Percentiles rank a stretch among this genome's conserved stretches.
phyloP scores from a whole-genome alignment of 192 early-diverging fungal species.

The Chytriomyces sp. region DNA sequence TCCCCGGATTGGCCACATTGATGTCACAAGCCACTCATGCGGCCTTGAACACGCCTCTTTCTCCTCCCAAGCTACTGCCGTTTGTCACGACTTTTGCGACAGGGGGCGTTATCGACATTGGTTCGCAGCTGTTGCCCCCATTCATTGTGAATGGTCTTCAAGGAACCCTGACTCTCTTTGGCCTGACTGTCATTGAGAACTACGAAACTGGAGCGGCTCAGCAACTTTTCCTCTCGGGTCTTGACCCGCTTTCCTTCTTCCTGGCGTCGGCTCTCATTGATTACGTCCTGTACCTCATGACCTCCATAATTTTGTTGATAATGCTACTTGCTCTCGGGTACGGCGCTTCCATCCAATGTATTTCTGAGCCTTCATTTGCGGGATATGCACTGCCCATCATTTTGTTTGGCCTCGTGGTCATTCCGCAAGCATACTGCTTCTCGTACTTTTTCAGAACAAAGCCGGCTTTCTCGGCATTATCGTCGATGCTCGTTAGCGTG shows the following conservation, averaged over 20 bases:
- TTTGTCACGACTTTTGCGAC: neutral
- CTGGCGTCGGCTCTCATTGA: slow-evolving; percentile 5
- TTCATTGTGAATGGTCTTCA: slow-evolving; percentile 8
- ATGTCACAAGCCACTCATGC: neutral
- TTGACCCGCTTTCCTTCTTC: slow-evolving; percentile 1
- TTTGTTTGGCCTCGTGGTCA: slow-evolving; percentile 11
- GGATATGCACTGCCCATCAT: slow-evolving; percentile 8
- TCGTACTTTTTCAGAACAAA: neutral
- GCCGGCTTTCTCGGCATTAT: neutral
- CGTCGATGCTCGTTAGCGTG: neutral
- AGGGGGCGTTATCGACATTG: slow-evolving; percentile 1
- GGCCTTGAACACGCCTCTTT: too few relatives aligned
- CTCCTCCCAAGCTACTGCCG: slow-evolving; percentile 1
- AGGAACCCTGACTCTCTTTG: neutral
- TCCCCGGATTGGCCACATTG: neutral
- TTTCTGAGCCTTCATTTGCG: neutral
- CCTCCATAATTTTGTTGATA: neutral
- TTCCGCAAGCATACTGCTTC: slow-evolving; percentile 13
- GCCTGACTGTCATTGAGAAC: neutral
- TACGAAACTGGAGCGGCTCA: neutral
- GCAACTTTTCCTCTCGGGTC: slow-evolving; percentile 6
- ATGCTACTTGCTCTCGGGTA: neutral
- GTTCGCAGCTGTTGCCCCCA: neutral
- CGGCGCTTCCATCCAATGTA: neutral
- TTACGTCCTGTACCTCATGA: neutral